Percentiles rank a stretch among this genome's conserved stretches.
Evolutionary conservation across 345 rosid species (phyloP).

Genomic region (Balakata baccata): DNA sequence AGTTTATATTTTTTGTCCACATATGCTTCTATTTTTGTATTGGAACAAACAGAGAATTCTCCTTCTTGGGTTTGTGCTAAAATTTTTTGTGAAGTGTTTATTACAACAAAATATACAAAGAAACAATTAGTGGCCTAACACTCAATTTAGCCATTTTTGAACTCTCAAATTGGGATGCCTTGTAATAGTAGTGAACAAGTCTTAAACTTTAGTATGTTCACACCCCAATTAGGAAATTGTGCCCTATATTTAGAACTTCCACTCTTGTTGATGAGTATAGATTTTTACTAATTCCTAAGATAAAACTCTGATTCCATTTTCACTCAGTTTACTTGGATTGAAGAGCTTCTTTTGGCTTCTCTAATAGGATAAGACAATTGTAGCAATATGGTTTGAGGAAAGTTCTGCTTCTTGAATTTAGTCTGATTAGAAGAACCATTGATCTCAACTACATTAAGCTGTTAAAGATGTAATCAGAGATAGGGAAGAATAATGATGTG

Average conservation of each 20-base stretch:
- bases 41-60: neutral
- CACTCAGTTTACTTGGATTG: conserved; percentile 37
- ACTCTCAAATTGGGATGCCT: conserved; percentile 5
- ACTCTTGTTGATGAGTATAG: neutral
- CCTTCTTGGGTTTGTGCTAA: neutral
- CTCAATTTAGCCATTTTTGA: neutral
- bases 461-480: too few species aligned
- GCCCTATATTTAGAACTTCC: neutral
- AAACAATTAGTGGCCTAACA: neutral
- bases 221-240: neutral
- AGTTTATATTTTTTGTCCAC: neutral
- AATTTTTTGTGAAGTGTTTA: neutral
- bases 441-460: conserved; percentile 49
- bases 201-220: conserved; percentile 4
- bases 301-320: conserved; percentile 9
- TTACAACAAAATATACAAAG: neutral
- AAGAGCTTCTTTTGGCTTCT: conserved; percentile 56
- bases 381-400: conserved; percentile 55
- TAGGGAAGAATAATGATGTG: too few species aligned
- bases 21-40: neutral
- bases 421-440: conserved; percentile 69
- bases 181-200: neutral
- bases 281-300: neutral
- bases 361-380: conserved; percentile 60
- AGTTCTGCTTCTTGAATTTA: conserved; percentile 66